phyloP scores from a whole-genome alignment of 1,284 basidiomycete species.

The Apiotrichum veenhuisii region DNA sequence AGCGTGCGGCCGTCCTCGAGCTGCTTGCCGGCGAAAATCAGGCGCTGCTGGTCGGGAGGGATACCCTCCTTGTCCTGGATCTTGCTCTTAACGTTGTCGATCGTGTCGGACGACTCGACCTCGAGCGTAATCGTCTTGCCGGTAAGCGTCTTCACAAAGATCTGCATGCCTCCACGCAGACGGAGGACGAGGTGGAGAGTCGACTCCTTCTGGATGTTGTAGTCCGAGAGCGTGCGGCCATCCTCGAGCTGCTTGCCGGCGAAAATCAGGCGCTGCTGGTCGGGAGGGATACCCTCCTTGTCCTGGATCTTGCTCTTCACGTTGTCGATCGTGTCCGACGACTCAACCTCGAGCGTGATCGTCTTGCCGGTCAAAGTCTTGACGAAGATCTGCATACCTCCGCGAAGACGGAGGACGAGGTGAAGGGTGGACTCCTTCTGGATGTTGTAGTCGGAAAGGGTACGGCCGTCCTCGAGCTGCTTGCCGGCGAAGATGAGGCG shows the following conservation, averaged over 20 bases:
- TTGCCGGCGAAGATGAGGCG: constrained; percentile 98
- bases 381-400: constrained; percentile 75
- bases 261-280: constrained; percentile 97
- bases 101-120: constrained; percentile 59
- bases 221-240: constrained; percentile 82
- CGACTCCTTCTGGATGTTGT: constrained; percentile 92
- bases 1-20: constrained; percentile 94
- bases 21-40: constrained; percentile 94
- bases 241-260: constrained; percentile 98
- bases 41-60: constrained; percentile 87
- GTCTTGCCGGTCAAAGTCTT: constrained; percentile 99
- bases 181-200: constrained; percentile 94
- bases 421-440: constrained; percentile 96
- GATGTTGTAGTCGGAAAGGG: constrained; percentile 89
- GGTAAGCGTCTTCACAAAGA: constrained; percentile 64
- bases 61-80: constrained; percentile 65
- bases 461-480: constrained; percentile 92
- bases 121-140: constrained; percentile 59
- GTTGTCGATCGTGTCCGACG: constrained; percentile 92
- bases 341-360: constrained; percentile 93
- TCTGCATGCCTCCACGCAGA: constrained; percentile 72
- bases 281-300: constrained; percentile 78
- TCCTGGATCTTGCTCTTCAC: constrained; percentile 95
- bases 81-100: constrained; percentile 60
- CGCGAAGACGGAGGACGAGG: constrained; percentile 78